Evolutionary conservation across 2,329 filamentous ascomycete species (phyloP).

Genomic region (Ceratocystis alfenasii): DNA sequence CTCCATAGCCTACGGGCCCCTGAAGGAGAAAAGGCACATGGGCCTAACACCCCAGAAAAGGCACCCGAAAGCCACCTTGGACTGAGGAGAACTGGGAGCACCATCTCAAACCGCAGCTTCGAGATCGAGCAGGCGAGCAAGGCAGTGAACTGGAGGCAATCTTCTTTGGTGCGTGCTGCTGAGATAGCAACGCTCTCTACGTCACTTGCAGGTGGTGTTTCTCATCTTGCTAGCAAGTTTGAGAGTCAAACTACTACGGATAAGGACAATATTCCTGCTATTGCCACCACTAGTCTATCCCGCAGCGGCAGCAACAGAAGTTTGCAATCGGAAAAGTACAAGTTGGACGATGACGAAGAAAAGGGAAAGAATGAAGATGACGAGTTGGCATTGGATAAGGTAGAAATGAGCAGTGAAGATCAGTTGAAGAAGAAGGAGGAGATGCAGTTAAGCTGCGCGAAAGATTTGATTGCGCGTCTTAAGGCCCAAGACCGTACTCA

Average conservation of each 20-base stretch:
- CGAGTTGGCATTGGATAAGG: not conserved
- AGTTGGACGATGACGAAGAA: conserved; percentile 6
- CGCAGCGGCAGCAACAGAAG: conserved; percentile 9
- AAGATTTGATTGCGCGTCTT: conserved; percentile 18
- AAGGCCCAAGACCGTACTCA: conserved; percentile 14
- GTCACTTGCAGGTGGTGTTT: conserved; percentile 28
- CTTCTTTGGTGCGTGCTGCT: conserved; percentile 13
- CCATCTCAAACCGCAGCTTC: conserved; percentile 15
- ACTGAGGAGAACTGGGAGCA: conserved; percentile 9
- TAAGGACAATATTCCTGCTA: not conserved
- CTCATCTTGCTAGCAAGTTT: conserved; percentile 31
- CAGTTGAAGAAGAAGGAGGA: conserved; percentile 22
- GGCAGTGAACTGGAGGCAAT: conserved; percentile 14
- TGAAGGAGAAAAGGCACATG: conserved; percentile 10
- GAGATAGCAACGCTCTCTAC: conserved; percentile 26
- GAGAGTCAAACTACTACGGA: conserved; percentile 23
- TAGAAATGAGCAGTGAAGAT: conserved; percentile 24
- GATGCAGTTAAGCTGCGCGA: conserved; percentile 19
- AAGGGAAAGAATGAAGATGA: not conserved
- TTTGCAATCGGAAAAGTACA: conserved; percentile 8
- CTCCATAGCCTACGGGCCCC: conserved; percentile 15
- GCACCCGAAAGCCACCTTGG: not conserved
- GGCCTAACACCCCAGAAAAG: not conserved
- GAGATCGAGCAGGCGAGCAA: conserved; percentile 19
- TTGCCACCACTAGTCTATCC: not conserved